Evolutionary conservation across 768 basidiomycete genomes (phyloP).

Genomic region (Dendrothele bispora): DNA sequence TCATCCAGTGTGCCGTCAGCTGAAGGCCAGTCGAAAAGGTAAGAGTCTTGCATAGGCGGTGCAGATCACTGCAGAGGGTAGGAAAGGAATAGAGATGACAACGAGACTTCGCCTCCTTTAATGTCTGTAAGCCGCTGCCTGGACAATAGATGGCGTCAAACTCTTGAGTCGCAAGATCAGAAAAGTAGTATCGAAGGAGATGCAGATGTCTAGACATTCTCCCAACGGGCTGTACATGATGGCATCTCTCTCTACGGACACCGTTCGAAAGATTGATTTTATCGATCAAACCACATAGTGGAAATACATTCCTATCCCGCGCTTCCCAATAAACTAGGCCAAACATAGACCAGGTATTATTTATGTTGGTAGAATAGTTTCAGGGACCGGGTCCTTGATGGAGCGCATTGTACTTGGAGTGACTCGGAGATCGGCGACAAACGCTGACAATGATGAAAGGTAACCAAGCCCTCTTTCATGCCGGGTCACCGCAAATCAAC

Average conservation of each 20-base stretch:
- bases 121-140: conserved; percentile 24
- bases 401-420: too few relatives aligned
- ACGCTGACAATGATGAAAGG: too few relatives aligned
- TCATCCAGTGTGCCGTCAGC: conserved; percentile 21
- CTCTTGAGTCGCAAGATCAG: conserved; percentile 7
- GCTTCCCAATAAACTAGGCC: too few relatives aligned
- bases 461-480: too few relatives aligned
- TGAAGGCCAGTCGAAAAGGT: conserved; percentile 35
- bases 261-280: too few relatives aligned
- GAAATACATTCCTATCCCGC: too few relatives aligned
- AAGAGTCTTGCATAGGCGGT: conserved; percentile 42
- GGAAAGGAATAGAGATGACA: conserved; percentile 16
- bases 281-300: too few relatives aligned
- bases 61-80: conserved; percentile 31
- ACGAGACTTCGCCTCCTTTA: conserved; percentile 21
- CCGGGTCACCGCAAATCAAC: too few relatives aligned
- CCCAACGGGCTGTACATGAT: conserved; percentile 37
- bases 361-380: too few relatives aligned
- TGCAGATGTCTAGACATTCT: conserved; percentile 10
- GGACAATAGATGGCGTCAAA: conserved; percentile 24
- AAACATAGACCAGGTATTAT: too few relatives aligned
- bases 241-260: conserved; percentile 13
- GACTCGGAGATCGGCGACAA: too few relatives aligned
- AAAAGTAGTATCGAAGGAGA: conserved; percentile 20
- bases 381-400: too few relatives aligned